Evolutionary conservation across 176 grass and related monocot genomes (phyloP).

Genomic region (Eremochloa ophiuroides): DNA sequence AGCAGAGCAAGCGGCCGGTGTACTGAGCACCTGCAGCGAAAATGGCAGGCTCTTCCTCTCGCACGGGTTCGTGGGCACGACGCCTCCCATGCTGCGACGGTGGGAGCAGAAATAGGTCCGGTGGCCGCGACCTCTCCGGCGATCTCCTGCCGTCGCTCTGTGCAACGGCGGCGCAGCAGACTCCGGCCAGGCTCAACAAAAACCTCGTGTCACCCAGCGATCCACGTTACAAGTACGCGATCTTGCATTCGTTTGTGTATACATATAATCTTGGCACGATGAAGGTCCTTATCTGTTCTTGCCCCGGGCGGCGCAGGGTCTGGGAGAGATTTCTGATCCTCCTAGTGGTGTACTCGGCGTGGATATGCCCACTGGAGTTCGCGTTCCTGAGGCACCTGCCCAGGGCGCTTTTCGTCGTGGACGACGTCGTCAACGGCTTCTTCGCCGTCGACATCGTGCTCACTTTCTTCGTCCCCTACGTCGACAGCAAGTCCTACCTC

Average conservation of each 20-base stretch:
- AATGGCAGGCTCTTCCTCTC: constrained; percentile 32
- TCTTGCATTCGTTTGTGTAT: too few species aligned
- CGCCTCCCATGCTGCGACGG: constrained; percentile 27
- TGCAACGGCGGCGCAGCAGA: constrained; percentile 2
- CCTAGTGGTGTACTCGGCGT: constrained; percentile 72
- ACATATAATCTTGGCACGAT: too few species aligned
- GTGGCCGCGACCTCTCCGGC: constrained; percentile 11
- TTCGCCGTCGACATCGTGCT: constrained; percentile 64
- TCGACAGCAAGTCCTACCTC: constrained; percentile 47
- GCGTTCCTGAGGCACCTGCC: constrained; percentile 72
- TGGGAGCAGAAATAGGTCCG: not conserved
- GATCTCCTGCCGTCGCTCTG: constrained; percentile 57
- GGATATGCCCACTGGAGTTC: constrained; percentile 79
- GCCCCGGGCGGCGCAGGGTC: constrained; percentile 28
- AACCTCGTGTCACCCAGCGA: constrained; percentile 48
- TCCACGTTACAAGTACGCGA: constrained; percentile 58
- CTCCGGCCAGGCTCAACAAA: constrained; percentile 35
- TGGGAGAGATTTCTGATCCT: constrained; percentile 73
- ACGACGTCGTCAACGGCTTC: constrained; percentile 58
- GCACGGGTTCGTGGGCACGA: not conserved
- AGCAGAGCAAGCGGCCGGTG: not conserved
- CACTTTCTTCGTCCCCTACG: constrained; percentile 69
- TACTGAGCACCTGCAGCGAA: not conserved
- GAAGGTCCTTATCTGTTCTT: too few species aligned
- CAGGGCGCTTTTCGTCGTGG: constrained; percentile 47